phyloP scores from a whole-genome alignment of 2,329 filamentous ascomycete species.

The Gnomoniopsis sp. region DNA sequence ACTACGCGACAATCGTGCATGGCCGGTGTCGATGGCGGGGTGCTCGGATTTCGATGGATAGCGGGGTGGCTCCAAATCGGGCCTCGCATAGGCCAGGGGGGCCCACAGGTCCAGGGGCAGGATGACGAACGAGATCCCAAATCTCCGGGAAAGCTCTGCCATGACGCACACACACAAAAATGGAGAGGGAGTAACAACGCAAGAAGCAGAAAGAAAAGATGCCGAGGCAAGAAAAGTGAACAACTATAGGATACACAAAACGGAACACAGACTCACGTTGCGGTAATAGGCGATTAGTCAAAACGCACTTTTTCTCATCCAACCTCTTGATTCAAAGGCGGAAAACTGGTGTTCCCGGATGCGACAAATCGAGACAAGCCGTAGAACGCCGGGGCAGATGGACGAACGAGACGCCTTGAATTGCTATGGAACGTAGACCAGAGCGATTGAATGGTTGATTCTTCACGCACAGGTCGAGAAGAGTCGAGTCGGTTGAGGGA shows the following conservation, averaged over 20 bases:
- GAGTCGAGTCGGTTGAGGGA: background rate
- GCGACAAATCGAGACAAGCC: conserved; percentile 5
- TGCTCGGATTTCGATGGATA: background rate
- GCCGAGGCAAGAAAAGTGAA: background rate
- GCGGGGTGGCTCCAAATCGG: conserved; percentile 9
- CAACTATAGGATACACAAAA: background rate
- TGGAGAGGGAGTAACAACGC: background rate
- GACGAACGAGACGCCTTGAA: background rate
- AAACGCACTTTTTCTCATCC: conserved; percentile 6
- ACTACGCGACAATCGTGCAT: background rate
- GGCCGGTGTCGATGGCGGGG: background rate
- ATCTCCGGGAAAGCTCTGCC: conserved; percentile 14
- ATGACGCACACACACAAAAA: conserved; percentile 13
- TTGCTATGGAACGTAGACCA: background rate
- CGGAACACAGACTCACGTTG: conserved; percentile 13
- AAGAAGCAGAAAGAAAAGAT: background rate
- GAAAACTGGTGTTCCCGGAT: background rate
- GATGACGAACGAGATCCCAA: conserved; percentile 8
- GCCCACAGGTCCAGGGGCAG: conserved; percentile 11
- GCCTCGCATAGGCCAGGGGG: conserved; percentile 6
- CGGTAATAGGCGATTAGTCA: background rate
- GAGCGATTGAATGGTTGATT: background rate
- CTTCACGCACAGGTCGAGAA: conserved; percentile 1
- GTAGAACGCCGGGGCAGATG: conserved; percentile 3
- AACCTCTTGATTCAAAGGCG: background rate